Percentiles rank a stretch among this genome's conserved stretches.
These are phyloP conservation scores for Leptographium procerum DNA, from an alignment of 2,329 filamentous ascomycete species.

Conservation along the genomic window DNA sequence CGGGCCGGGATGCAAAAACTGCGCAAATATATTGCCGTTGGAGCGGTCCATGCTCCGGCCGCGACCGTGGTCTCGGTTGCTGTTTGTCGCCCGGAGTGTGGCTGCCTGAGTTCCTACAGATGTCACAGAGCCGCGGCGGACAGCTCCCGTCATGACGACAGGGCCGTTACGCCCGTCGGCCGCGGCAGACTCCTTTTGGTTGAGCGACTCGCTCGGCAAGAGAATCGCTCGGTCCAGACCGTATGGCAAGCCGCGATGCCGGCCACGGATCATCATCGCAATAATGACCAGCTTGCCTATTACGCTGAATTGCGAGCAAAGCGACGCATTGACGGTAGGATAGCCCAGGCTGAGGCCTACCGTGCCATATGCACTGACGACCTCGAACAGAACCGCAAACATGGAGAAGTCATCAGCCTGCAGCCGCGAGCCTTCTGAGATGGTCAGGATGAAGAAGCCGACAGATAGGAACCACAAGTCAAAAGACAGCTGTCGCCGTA, in stretches of 20 bases:
- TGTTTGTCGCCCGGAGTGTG: constrained; percentile 17
- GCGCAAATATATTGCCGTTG: constrained; percentile 31
- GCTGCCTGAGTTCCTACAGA: constrained; percentile 19
- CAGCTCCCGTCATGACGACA: constrained; percentile 14
- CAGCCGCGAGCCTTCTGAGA: constrained; percentile 68
- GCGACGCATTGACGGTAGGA: constrained; percentile 60
- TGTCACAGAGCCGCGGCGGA: constrained; percentile 24
- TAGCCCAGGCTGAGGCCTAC: constrained; percentile 87
- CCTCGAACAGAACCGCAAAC: constrained; percentile 68
- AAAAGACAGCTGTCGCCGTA: constrained; percentile 88
- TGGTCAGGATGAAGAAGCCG: constrained; percentile 84
- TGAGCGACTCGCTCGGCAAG: constrained; percentile 44
- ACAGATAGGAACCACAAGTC: constrained; percentile 96
- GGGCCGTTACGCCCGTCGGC: constrained; percentile 11
- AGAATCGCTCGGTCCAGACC: constrained; percentile 52
- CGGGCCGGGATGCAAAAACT: constrained; percentile 38
- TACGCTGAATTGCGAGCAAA: constrained; percentile 69
- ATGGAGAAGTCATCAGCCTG: constrained; percentile 52
- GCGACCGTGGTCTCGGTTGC: constrained; percentile 19
- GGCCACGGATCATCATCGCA: constrained; percentile 58
- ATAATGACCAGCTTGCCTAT: constrained; percentile 60
- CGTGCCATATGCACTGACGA: constrained; percentile 86
- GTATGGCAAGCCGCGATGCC: constrained; percentile 58
- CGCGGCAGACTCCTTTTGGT: constrained; percentile 37
- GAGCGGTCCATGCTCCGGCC: constrained; percentile 28